These are phyloP conservation scores for Malania oleifera DNA, from an alignment of 164 flowering plant species.

Conservation along the genomic window DNA sequence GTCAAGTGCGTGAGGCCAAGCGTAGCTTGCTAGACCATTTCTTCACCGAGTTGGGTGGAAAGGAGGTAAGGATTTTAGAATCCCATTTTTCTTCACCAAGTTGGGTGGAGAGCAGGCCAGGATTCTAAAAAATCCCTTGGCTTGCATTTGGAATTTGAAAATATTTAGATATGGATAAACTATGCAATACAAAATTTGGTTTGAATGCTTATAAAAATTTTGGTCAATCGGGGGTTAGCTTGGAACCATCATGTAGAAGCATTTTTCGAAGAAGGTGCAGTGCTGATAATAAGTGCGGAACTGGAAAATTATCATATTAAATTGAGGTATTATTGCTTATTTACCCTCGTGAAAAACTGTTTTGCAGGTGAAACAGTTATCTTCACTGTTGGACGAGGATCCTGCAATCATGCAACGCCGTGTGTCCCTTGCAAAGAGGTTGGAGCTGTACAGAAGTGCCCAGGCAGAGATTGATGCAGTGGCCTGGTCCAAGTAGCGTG, in stretches of 20 bases:
- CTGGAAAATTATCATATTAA: neutral
- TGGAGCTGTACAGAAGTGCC: conserved; percentile 46
- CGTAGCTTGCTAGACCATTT: conserved; percentile 42
- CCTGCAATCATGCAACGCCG: conserved; percentile 46
- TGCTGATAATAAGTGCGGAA: too few species aligned
- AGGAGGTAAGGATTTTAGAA: conserved; percentile 28
- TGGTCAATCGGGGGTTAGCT: too few species aligned
- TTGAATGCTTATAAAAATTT: too few species aligned
- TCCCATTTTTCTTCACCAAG: neutral
- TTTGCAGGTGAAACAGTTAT: conserved; percentile 31
- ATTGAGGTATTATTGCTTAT: neutral
- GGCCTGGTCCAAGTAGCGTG: conserved; percentile 37
- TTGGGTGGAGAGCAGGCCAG: neutral
- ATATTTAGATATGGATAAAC: too few species aligned
- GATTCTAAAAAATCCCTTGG: too few species aligned
- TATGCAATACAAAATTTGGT: too few species aligned
- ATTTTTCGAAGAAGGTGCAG: too few species aligned
- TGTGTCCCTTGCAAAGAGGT: conserved; percentile 28
- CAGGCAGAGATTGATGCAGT: conserved; percentile 45
- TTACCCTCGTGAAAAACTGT: neutral
- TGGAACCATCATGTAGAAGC: too few species aligned
- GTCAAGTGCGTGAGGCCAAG: conserved; percentile 53
- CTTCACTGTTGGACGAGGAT: conserved; percentile 33
- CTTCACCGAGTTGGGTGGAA: conserved; percentile 38
- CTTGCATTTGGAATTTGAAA: too few species aligned